Conservation (phyloP, 805 yeast genomes). For the Lipomyces kockii region DNA sequence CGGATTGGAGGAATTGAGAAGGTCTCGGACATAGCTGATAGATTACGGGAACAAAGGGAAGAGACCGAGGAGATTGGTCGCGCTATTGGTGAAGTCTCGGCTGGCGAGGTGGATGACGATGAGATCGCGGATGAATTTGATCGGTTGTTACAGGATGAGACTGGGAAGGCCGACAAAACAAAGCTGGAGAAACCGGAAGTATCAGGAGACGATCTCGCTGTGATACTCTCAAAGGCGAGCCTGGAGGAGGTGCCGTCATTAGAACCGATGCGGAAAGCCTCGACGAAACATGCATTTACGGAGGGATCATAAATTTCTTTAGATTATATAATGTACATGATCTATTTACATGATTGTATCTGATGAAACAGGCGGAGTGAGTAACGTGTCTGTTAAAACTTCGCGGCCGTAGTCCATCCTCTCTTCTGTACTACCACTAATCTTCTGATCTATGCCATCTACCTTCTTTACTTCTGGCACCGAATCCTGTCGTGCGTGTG, state of each 20-base stretch:
- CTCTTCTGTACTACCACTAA: neutral
- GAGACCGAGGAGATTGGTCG: constrained; percentile 50
- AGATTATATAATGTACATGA: neutral
- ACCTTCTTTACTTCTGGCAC: neutral
- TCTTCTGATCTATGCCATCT: neutral
- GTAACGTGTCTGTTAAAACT: neutral
- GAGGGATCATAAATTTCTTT: neutral
- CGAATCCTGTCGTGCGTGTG: neutral
- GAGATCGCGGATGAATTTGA: constrained; percentile 51
- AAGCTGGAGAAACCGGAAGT: neutral
- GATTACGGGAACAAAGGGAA: constrained; percentile 47
- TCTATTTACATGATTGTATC: neutral
- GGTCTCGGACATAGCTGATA: constrained; percentile 51
- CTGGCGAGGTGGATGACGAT: constrained; percentile 43
- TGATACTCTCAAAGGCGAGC: constrained; percentile 17
- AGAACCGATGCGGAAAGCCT: neutral
- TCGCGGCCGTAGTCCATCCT: neutral
- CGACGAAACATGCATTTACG: neutral
- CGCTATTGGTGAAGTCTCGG: constrained; percentile 43
- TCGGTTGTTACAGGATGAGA: constrained; percentile 43
- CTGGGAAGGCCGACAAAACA: constrained; percentile 18
- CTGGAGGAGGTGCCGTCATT: constrained; percentile 20
- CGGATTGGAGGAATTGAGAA: constrained; percentile 53
- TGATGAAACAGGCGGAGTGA: neutral
- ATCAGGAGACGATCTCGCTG: constrained; percentile 14